A percentile compares a stretch with the other conserved stretches of the same genome.
Evolutionary conservation across 2,329 filamentous ascomycete genomes (phyloP).

Genomic region (Elsinoe arachidis): DNA sequence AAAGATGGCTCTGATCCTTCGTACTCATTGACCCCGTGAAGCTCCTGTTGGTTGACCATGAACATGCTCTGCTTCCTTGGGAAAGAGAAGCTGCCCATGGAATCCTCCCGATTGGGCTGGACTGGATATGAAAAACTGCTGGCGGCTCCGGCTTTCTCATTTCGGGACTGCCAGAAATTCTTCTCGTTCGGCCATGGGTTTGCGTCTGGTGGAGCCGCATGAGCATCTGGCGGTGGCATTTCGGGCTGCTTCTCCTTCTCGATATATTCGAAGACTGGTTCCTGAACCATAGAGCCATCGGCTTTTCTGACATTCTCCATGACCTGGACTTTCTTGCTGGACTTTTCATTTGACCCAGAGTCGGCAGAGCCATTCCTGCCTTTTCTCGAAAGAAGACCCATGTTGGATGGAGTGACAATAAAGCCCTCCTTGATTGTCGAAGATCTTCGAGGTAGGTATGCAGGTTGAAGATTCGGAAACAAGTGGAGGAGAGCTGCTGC

Average conservation of each 20-base stretch:
- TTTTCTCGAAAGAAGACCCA: conserved; percentile 6
- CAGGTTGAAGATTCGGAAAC: neutral
- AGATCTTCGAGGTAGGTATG: neutral
- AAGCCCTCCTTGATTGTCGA: neutral
- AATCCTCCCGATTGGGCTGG: conserved; percentile 5
- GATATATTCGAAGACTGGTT: neutral
- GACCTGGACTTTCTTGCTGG: neutral
- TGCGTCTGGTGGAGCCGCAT: conserved; percentile 1
- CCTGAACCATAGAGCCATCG: conserved; percentile 7
- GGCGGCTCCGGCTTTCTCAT: neutral
- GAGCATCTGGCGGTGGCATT: neutral
- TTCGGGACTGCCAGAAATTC: neutral
- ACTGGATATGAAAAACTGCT: neutral
- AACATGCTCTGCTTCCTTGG: conserved; percentile 9
- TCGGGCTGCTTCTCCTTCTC: neutral
- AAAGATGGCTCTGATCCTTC: neutral
- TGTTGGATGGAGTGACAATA: neutral
- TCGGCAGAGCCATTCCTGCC: conserved; percentile 8
- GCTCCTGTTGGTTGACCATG: conserved; percentile 4
- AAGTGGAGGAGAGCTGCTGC: no score
- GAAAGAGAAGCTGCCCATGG: neutral
- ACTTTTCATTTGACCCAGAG: conserved; percentile 5
- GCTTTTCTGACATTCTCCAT: conserved; percentile 9
- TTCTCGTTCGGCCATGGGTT: conserved; percentile 9
- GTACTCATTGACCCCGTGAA: neutral